These are phyloP conservation scores for Stagonosporopsis vannaccii DNA, from an alignment of 2,329 filamentous ascomycete species.

Conservation along the genomic window DNA sequence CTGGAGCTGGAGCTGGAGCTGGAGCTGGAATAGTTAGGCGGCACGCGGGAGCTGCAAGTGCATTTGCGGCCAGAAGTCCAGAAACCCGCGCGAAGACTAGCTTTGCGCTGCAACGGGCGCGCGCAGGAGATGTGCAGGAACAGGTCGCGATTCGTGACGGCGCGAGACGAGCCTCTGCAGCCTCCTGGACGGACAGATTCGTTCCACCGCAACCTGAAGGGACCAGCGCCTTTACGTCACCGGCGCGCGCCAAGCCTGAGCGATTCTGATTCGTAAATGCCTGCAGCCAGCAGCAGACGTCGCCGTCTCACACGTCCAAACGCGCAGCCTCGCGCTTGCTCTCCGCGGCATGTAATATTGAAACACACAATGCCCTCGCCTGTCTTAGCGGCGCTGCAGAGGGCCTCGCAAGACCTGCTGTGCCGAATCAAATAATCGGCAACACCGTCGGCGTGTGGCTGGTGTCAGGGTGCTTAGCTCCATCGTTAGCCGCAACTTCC, in stretches of 20 bases:
- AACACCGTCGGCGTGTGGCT: constrained; percentile 12
- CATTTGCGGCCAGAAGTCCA: constrained; percentile 3
- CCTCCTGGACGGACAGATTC: constrained; percentile 1
- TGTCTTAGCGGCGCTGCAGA: not conserved
- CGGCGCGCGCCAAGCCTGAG: not conserved
- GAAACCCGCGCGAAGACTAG: not conserved
- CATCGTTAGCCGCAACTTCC: not conserved
- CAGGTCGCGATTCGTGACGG: constrained; percentile 4
- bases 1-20: constrained; percentile 7
- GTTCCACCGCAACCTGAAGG: not conserved
- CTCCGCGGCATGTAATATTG: not conserved
- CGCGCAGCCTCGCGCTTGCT: constrained; percentile 2
- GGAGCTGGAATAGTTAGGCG: constrained; percentile 8
- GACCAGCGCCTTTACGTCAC: constrained; percentile 12
- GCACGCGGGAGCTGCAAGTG: constrained; percentile 9
- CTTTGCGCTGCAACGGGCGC: not conserved
- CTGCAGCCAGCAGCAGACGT: not conserved
- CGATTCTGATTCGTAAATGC: not conserved
- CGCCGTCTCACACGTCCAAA: not conserved
- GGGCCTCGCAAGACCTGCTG: not conserved
- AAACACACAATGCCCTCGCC: not conserved
- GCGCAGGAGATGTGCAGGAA: not conserved
- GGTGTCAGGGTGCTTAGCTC: constrained; percentile 6
- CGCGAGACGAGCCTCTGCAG: not conserved
- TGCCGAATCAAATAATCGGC: not conserved